These are phyloP conservation scores for Fusarium tupiense DNA, from an alignment of 2,329 filamentous ascomycete genomes.

Conservation along the genomic window DNA sequence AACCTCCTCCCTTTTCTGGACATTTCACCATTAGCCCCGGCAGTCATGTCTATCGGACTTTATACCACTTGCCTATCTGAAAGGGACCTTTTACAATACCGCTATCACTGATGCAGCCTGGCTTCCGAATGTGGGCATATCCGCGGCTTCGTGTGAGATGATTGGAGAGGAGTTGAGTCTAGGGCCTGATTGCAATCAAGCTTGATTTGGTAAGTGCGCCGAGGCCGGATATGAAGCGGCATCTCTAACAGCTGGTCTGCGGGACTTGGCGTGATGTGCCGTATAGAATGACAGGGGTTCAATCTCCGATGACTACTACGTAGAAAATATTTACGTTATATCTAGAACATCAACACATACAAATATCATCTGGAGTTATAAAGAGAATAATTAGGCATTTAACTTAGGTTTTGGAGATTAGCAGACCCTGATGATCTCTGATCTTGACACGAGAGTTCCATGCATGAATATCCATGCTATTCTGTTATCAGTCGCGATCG, in stretches of 20 bases:
- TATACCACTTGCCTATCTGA: slow-evolving; percentile 24
- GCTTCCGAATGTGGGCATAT: not conserved
- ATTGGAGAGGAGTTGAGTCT: not conserved
- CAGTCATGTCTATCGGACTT: not conserved
- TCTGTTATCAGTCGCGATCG: not conserved
- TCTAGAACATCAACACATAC: rapidly evolving
- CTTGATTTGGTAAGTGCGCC: not conserved
- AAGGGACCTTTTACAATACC: slow-evolving; percentile 12
- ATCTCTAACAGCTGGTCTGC: not conserved
- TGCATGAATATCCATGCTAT: not conserved
- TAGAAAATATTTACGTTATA: not conserved
- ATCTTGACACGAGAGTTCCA: not conserved
- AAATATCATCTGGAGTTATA: rapidly evolving
- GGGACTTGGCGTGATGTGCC: not conserved
- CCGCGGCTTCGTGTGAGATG: not conserved
- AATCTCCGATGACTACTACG: rapidly evolving
- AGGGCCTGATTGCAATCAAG: not conserved
- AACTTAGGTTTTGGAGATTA: not conserved
- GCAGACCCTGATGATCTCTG: not conserved
- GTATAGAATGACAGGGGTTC: not conserved
- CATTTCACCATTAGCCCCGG: slow-evolving; percentile 1
- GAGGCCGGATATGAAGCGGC: not conserved
- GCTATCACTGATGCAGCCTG: not conserved
- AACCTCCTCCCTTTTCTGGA: slow-evolving; percentile 9
- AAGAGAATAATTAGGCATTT: not conserved